A percentile compares a stretch with the other conserved stretches of the same genome.
These are phyloP conservation scores for Teunomyces stri DNA, from an alignment of 805 yeast species.

Conservation along the genomic window DNA sequence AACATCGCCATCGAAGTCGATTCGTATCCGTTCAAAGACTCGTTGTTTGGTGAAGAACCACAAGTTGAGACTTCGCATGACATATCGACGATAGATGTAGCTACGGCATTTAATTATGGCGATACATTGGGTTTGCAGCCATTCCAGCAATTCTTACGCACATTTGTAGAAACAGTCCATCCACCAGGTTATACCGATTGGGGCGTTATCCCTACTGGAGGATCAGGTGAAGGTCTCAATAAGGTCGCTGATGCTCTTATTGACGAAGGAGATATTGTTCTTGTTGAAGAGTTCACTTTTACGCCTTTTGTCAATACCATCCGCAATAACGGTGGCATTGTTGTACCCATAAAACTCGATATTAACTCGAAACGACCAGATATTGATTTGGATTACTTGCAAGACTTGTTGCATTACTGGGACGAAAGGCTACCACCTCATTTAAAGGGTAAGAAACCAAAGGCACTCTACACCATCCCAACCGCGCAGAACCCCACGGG, in stretches of 20 bases:
- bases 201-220: constrained; percentile 4
- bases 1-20: constrained; percentile 6
- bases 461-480: constrained; percentile 16
- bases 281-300: constrained; percentile 8
- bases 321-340: constrained; percentile 3
- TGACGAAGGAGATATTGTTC: constrained; percentile 6
- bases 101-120: constrained; percentile 5
- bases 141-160: not conserved
- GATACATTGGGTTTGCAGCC: not conserved
- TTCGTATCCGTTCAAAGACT: constrained; percentile 9
- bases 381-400: constrained; percentile 5
- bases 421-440: not conserved
- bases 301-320: constrained; percentile 6
- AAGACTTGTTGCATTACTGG: constrained; percentile 5
- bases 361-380: not conserved
- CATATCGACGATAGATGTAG: not conserved
- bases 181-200: constrained; percentile 5
- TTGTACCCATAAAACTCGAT: constrained; percentile 2
- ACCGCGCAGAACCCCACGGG: constrained; percentile 20
- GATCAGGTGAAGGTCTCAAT: constrained; percentile 7
- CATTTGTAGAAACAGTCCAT: not conserved
- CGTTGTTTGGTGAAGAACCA: constrained; percentile 3
- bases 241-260: constrained; percentile 5
- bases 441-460: constrained; percentile 4
- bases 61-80: not conserved